Base-by-base conservation (phyloP, 306 rosid genomes). In the Ormosia emarginata region DNA sequence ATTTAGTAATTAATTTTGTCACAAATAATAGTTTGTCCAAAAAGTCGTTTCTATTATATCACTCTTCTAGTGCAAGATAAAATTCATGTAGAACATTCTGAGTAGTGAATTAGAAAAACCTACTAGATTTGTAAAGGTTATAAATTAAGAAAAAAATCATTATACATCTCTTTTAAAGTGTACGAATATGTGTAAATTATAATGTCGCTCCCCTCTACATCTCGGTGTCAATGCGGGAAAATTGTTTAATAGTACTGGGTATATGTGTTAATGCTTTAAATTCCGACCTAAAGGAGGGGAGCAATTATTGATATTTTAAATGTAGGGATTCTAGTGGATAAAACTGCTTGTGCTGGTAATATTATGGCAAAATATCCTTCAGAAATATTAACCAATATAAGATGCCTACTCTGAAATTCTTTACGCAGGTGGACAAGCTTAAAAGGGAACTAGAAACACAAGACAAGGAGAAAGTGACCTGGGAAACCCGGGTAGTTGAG, bases 401-500 rank as follows among this genome's bases (percentile, higher is more conserved):
- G 18, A 24, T 58, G 34, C 56, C 32, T 71, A 33, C 8, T 55
- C 63, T 46, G 3, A 39, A 24, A 13, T 58, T 70, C 62, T 39
- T 33, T 63, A 13, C 63, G 68, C 87, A 92, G 94, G 89, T 75
- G 58, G 82, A 85, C 34, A 87, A 84, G 65, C 88, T 87, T 62
- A 75, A 79, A 79, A 75, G 58, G 77, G 88, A 87, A 72, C 56
- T 84, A 40, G 89, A 90, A 62, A 74, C 12, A 0, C 89, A 84
- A 75, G 72, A 67, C 32, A 87, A 69, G 56, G 89, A 86, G 87
- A 90, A 85, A 81, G 77, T 66, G 77, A 79, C 79, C 59, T 85
- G 86, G 89, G 89, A 78, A 87, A 58, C 87, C 58, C 85, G 77
- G 8, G 67, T 85, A 75, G 85, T 76, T 78, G 90, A 85, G 34